A percentile compares a stretch with the other conserved stretches of the same genome.
Conservation (phyloP, 257 asterid species). For the Catharanthus roseus region DNA sequence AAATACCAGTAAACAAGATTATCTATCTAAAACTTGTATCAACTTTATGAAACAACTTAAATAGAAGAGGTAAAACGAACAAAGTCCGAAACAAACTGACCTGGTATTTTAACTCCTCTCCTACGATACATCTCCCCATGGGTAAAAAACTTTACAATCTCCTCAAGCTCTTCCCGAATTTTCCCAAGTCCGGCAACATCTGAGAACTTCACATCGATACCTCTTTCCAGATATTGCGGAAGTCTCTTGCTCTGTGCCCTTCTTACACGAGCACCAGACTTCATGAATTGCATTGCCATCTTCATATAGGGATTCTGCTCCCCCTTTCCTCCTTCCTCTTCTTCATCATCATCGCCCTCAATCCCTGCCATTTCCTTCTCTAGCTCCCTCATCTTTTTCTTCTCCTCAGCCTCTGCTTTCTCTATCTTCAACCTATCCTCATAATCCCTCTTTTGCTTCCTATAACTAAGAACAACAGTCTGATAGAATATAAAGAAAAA, state of each 20-base stretch:
- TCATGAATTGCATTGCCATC: conserved; percentile 82
- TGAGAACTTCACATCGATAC: conserved; percentile 77
- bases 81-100: conserved; percentile 35
- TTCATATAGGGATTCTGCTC: conserved; percentile 71
- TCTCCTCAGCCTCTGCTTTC: conserved; percentile 92
- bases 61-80: not conserved
- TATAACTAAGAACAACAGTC: conserved; percentile 73
- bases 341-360: conserved; percentile 53
- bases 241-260: conserved; percentile 56
- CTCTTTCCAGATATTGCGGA: conserved; percentile 85
- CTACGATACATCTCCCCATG: conserved; percentile 94
- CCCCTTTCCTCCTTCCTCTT: conserved; percentile 57
- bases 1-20: not conserved
- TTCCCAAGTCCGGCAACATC: conserved; percentile 99
- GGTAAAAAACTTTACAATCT: conserved; percentile 95
- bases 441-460: conserved; percentile 84
- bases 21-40: not conserved
- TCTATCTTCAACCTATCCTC: conserved; percentile 93
- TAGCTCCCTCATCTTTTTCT: conserved; percentile 71
- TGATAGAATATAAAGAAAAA: conserved; percentile 78
- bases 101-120: conserved; percentile 95
- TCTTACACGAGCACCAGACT: conserved; percentile 90
- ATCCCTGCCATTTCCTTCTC: conserved; percentile 69
- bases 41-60: not conserved
- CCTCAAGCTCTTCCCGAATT: conserved; percentile 94